phyloP scores from a whole-genome alignment of 2,329 filamentous ascomycete genomes.

The Diaporthe helianthi region DNA sequence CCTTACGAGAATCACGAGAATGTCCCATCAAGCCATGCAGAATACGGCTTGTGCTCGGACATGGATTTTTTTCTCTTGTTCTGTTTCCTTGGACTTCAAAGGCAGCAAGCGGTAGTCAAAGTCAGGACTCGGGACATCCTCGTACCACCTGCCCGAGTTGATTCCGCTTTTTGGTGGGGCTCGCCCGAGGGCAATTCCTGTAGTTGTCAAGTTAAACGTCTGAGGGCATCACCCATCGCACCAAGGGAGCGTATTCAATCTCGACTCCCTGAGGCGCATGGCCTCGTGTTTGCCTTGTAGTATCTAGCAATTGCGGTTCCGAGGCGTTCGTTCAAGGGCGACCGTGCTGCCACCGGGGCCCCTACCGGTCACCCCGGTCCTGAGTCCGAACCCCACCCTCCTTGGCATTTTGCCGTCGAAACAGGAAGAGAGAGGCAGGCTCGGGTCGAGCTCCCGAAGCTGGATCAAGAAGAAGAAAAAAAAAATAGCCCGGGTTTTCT shows the following conservation, averaged over 20 bases:
- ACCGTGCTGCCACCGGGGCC: not conserved
- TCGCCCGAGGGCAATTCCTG: not conserved
- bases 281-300: not conserved
- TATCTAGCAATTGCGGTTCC: not conserved
- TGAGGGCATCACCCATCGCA: not conserved
- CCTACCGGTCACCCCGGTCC: not conserved
- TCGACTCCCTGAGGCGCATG: conserved; percentile 4
- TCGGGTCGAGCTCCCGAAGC: not conserved
- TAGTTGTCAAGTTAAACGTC: not conserved
- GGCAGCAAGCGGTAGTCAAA: not conserved
- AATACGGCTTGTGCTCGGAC: conserved; percentile 3
- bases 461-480: not conserved
- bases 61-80: not conserved
- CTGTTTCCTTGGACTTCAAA: not conserved
- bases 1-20: not conserved
- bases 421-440: not conserved
- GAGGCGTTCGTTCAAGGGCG: not conserved
- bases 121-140: too few relatives aligned
- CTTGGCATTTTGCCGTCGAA: not conserved
- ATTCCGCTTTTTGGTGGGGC: not conserved
- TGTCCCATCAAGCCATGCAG: not conserved
- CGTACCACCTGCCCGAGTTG: not conserved
- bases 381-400: not conserved
- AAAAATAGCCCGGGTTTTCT: not conserved
- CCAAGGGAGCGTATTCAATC: not conserved